A percentile compares a stretch with the other conserved stretches of the same genome.
phyloP scores from a whole-genome alignment of 352 stramenopile genomes.

The Pythium oligandrum region DNA sequence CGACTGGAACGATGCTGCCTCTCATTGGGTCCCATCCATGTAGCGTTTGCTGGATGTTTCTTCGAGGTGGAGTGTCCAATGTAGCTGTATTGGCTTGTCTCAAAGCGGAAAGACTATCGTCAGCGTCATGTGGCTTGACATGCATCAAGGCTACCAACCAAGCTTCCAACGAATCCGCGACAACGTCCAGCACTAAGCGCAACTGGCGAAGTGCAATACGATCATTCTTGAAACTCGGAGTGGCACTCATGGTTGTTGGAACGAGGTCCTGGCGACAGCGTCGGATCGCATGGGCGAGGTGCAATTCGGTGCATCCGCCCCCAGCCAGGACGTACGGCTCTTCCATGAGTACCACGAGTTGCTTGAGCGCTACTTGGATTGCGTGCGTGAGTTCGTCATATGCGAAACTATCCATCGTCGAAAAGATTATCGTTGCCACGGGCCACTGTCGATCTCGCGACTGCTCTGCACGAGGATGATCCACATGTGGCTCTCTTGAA shows the following conservation, averaged over 20 bases:
- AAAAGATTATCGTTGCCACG: slow-evolving; percentile 38
- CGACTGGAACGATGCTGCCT: slow-evolving; percentile 16
- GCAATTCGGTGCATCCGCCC: slow-evolving; percentile 44
- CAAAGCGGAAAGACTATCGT: slow-evolving; percentile 24
- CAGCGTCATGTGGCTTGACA: slow-evolving; percentile 6
- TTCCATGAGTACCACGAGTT: slow-evolving; percentile 31
- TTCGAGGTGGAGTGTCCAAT: slow-evolving; percentile 3
- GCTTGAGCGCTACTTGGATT: slow-evolving; percentile 34
- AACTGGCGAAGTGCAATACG: slow-evolving; percentile 3
- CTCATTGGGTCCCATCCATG: slow-evolving; percentile 38
- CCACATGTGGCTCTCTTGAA: slow-evolving; percentile 15
- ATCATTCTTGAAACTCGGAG: background rate
- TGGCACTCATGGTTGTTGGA: background rate
- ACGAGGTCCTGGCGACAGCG: slow-evolving; percentile 23
- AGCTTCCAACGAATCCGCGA: slow-evolving; percentile 15
- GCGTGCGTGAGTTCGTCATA: slow-evolving; percentile 44
- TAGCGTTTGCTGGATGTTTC: slow-evolving; percentile 8
- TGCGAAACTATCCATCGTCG: slow-evolving; percentile 26
- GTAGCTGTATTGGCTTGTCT: slow-evolving; percentile 21
- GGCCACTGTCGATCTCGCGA: slow-evolving; percentile 9
- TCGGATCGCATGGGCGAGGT: slow-evolving; percentile 34
- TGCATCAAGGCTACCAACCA: slow-evolving; percentile 10
- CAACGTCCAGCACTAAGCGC: slow-evolving; percentile 3
- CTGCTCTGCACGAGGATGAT: slow-evolving; percentile 14
- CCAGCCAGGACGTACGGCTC: slow-evolving; percentile 35